Conservation (phyloP, 202 grass and related monocot genomes). For the Saccharum hybrid region DNA sequence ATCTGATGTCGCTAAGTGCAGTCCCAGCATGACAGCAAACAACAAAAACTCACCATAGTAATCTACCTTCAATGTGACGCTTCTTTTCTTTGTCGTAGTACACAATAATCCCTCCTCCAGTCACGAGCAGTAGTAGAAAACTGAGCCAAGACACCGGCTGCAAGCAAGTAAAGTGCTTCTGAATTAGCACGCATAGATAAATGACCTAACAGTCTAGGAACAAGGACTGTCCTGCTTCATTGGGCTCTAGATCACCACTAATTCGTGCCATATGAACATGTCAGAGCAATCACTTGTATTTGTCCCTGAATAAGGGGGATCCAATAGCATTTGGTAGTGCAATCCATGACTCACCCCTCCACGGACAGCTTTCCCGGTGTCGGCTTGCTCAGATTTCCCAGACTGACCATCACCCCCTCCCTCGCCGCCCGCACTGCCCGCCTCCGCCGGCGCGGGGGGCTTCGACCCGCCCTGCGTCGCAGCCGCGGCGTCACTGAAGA, state of each 20-base stretch:
- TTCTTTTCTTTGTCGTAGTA: conserved; percentile 93
- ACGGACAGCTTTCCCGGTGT: conserved; percentile 40
- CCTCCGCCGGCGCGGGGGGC: neutral
- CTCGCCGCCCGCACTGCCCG: neutral
- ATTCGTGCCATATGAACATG: neutral
- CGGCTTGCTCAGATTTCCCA: conserved; percentile 48
- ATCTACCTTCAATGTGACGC: conserved; percentile 92
- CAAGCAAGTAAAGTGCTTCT: conserved; percentile 22
- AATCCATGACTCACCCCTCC: conserved; percentile 51
- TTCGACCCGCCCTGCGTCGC: conserved; percentile 26
- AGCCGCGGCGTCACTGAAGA: conserved; percentile 22
- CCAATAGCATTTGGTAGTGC: neutral
- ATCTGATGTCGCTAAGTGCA: neutral
- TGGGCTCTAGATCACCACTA: neutral
- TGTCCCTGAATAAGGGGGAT: neutral
- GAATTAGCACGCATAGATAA: neutral
- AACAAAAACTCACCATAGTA: conserved; percentile 71
- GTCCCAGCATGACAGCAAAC: neutral
- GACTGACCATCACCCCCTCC: conserved; percentile 25
- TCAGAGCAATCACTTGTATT: neutral
- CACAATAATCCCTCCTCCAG: conserved; percentile 77
- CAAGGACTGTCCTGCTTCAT: neutral
- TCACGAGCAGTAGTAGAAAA: conserved; percentile 79
- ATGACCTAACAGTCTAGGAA: neutral
- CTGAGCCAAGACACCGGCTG: conserved; percentile 88